Conservation (phyloP, 2,329 filamentous ascomycete genomes). For the Beauveria australis region DNA sequence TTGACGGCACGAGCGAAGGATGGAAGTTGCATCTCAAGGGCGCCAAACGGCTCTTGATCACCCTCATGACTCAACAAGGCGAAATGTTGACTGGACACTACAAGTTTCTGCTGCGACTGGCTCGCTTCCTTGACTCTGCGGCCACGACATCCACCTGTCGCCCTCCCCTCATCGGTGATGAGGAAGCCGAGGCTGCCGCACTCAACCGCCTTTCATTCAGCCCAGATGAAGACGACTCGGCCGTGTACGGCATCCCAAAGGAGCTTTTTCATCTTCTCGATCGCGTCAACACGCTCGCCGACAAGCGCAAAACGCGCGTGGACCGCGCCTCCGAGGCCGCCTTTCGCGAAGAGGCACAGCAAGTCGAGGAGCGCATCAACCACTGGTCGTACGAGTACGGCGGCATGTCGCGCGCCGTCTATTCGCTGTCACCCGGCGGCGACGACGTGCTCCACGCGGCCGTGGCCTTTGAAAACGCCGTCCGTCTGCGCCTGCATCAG, state of each 20-base stretch:
- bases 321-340: conserved; percentile 22
- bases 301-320: conserved; percentile 24
- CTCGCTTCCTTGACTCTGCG: conserved; percentile 25
- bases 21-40: conserved; percentile 36
- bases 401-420: conserved; percentile 19
- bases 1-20: conserved; percentile 31
- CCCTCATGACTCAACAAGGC: conserved; percentile 22
- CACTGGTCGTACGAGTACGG: conserved; percentile 28
- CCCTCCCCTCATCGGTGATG: conserved; percentile 26
- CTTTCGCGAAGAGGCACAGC: conserved; percentile 21
- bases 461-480: conserved; percentile 31
- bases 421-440: conserved; percentile 15
- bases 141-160: conserved; percentile 27
- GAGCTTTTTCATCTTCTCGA: conserved; percentile 27
- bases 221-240: conserved; percentile 24
- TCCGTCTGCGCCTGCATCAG: conserved; percentile 34
- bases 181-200: conserved; percentile 20
- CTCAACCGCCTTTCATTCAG: conserved; percentile 20
- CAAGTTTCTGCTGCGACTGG: conserved; percentile 28
- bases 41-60: conserved; percentile 29
- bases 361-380: conserved; percentile 28
- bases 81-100: conserved; percentile 29
- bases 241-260: conserved; percentile 29
- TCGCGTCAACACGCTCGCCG: conserved; percentile 24
- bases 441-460: conserved; percentile 28